Evolutionary conservation across 129 eudicot species (phyloP).

Genomic region (Chrysanthemum lavandulifolium): DNA sequence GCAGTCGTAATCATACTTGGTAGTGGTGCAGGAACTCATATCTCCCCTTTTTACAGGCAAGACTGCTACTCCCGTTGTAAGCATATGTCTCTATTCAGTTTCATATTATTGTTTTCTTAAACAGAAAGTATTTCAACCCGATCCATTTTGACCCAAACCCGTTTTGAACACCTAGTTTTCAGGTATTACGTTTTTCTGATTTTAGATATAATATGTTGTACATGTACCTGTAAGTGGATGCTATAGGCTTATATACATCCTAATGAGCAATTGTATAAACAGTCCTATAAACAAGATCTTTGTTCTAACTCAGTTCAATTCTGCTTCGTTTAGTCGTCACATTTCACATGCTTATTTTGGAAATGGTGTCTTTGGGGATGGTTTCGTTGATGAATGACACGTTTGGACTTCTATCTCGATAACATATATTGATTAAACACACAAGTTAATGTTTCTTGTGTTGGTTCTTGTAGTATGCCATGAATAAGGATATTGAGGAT

Average conservation of each 20-base stretch:
- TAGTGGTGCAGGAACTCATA: conserved; percentile 86
- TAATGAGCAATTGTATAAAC: conserved; percentile 95
- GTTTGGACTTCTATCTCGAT: too few relatives aligned
- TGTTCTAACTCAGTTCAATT: conserved; percentile 88
- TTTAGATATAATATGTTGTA: conserved; percentile 7
- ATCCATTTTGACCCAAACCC: background rate
- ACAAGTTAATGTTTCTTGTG: too few relatives aligned
- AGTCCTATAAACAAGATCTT: conserved; percentile 84
- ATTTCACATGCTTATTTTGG: too few relatives aligned
- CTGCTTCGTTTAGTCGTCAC: conserved; percentile 39
- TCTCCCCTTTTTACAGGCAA: conserved; percentile 91
- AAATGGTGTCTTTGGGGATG: too few relatives aligned
- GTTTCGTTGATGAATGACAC: too few relatives aligned
- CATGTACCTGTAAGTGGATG: conserved; percentile 97
- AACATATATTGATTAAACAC: too few relatives aligned
- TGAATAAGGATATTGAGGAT: conserved; percentile 81
- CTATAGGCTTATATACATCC: conserved; percentile 91
- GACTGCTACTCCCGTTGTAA: conserved; percentile 93
- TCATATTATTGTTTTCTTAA: conserved; percentile 13
- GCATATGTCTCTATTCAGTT: conserved; percentile 19
- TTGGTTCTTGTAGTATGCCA: conserved; percentile 60
- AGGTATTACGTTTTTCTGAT: background rate
- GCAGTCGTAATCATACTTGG: conserved; percentile 80
- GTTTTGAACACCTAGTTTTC: background rate
- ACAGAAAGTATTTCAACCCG: background rate